Base-by-base conservation (phyloP, 2,329 filamentous ascomycete genomes). In the Beauveria sp. region DNA sequence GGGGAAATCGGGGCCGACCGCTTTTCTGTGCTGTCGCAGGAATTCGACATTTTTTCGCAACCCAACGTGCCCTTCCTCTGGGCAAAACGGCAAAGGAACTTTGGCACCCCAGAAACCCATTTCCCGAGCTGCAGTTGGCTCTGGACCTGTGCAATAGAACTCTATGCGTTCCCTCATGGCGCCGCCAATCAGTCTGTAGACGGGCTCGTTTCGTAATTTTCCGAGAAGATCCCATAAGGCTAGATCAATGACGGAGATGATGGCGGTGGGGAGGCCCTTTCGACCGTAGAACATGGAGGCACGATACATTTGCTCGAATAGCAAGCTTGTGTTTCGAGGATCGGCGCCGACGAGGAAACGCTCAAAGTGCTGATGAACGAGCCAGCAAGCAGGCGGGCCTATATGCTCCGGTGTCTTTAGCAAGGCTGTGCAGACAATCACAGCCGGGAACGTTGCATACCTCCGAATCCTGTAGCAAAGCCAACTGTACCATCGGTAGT, bases 221-320 rank as follows among this genome's bases (percentile, higher is more conserved):
- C 93, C 93, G 5, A 96, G 78, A 48, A 97, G 80, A 79, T 97
- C 93, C 93, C 93, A 97, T 46, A 97, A 76, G 5, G 93, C 93
- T 49, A 97, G 83, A 71, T 97, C 93, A 70, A 97, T 95, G 66
- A 96, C 93, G 2, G 91, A 96, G 71, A 97, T 97, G 70, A 96
- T 88, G 59, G 93, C 93, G 12, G 93, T 84, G 2, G 93, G 89
- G 1, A 97, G 85, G 52, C 93, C 93, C 75, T 97, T 97, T 67
- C 93, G 88, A 64, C 93, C 93, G 72, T 97, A 97, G 80, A 96
- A 97, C 90, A 96, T 96, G 67, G 91, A 96, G 2, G 84, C 90
- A 64, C 92, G 87, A 80, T 96, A 97, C 93, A 97, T 96, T 74
- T 96, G 91, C 79, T 97, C 93, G 72, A 96, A 97, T 34, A 97